phyloP scores from a whole-genome alignment of 345 rosid species.

The Eutrema heterophyllum region DNA sequence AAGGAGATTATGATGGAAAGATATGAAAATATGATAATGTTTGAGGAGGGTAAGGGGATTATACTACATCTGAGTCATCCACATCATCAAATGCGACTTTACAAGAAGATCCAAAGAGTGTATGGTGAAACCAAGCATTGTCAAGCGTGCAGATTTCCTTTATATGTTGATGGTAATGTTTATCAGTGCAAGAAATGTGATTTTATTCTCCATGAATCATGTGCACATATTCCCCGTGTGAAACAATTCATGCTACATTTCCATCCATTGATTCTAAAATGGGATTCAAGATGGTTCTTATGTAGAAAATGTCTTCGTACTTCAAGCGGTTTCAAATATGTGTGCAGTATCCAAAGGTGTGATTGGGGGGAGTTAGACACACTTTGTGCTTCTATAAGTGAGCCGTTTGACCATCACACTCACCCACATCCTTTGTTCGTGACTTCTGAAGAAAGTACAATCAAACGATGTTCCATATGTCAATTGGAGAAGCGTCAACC shows the following conservation, averaged over 20 bases:
- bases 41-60: not conserved
- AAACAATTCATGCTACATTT: not conserved
- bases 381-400: not conserved
- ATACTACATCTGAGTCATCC: not conserved
- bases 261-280: not conserved
- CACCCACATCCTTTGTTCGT: not conserved
- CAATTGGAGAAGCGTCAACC: not conserved
- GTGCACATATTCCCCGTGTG: not conserved
- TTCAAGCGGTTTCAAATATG: not conserved
- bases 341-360: not conserved
- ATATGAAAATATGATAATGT: not conserved
- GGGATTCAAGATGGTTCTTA: not conserved
- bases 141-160: not conserved
- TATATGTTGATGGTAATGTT: not conserved
- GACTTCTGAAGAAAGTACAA: not conserved
- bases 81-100: not conserved
- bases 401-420: not conserved
- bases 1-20: too few species aligned
- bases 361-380: not conserved
- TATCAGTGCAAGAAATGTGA: slow-evolving; percentile 1
- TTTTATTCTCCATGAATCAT: slow-evolving; percentile 1
- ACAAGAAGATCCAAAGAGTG: not conserved
- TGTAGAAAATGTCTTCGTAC: not conserved
- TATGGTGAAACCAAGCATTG: not conserved
- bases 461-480: not conserved